Base-by-base conservation (phyloP, 257 asterid species). In the Solanum sejunctum region DNA sequence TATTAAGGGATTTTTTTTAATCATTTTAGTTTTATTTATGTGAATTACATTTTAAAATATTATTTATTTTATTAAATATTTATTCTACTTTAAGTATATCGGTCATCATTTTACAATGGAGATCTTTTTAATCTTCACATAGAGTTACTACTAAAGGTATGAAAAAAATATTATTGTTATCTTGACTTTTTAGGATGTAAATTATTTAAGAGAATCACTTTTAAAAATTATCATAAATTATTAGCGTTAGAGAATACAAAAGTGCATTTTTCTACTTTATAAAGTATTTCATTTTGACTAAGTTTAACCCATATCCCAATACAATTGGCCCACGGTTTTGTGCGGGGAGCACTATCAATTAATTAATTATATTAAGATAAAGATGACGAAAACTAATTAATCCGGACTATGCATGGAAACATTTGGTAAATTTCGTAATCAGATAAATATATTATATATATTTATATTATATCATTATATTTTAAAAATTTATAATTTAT, bases 291-390 rank as follows among this genome's bases (percentile, higher is more conserved):
- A 36, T 6, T 61, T 82, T 56, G 81, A 61, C 61, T 54, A 17
- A 52, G 16, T 15, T 75, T 20, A 17, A 17, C 83, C 3, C 12
- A 23, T 3, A 52, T 66, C 80, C 63, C 72, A 54, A 43, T 69
- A 80, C 88, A 84, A 86, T 88, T 84, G 89, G 85, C 81, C 71
- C 87, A 88, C 75, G 83, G 60, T 83, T 85, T 84, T 71, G 82
- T 32, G 80, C 84, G 21, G 47, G 18, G 13, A 64, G 52, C 41
- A 67, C 20, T 41, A 36, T 56, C 49, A 63, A 63, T 85, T 18
- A 8, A 58, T 20, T 58, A 58, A 32, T 32, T 69, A 4, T 16
- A 66, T 67, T 69, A 36, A 39, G 78, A 18, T 66, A 15, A 39
- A 10, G 52, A 69, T 45, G 26, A 39, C 1, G 9, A 18, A 69